Percentiles rank a stretch among this genome's conserved stretches.
phyloP scores from a whole-genome alignment of 2,329 filamentous ascomycete species.

The Dactylellina haptotyla region DNA sequence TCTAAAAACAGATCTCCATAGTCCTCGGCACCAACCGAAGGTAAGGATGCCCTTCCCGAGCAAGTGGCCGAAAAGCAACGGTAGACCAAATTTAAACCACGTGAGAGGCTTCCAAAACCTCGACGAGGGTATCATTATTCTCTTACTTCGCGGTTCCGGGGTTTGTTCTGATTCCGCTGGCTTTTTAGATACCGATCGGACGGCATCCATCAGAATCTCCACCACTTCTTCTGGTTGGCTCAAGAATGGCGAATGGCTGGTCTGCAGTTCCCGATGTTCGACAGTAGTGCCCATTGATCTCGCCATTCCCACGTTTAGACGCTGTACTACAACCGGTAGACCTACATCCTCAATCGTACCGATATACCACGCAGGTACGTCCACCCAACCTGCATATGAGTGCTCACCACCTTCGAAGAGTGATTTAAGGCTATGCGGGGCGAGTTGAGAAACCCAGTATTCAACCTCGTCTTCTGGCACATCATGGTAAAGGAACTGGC shows the following conservation, averaged over 20 bases:
- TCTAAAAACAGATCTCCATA: conserved; percentile 26
- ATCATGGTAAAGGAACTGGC: conserved; percentile 67
- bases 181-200: conserved; percentile 58
- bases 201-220: conserved; percentile 61
- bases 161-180: conserved; percentile 1
- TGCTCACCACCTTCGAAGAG: conserved; percentile 64
- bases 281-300: conserved; percentile 61
- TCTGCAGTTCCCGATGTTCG: conserved; percentile 62
- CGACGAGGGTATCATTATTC: conserved; percentile 23
- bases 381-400: conserved; percentile 65
- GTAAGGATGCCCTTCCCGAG: conserved; percentile 45
- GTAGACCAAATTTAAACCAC: conserved; percentile 53
- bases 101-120: conserved; percentile 49
- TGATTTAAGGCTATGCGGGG: conserved; percentile 62
- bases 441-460: conserved; percentile 63
- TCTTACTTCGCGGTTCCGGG: not conserved
- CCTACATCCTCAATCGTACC: conserved; percentile 63
- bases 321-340: conserved; percentile 62
- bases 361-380: conserved; percentile 65
- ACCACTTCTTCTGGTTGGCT: conserved; percentile 63
- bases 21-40: conserved; percentile 39
- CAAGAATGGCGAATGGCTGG: conserved; percentile 66
- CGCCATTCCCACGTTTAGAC: conserved; percentile 61
- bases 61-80: conserved; percentile 48
- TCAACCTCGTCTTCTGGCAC: conserved; percentile 63